Conservation (phyloP, 1,284 basidiomycete species). For the Marasmius oreades region DNA sequence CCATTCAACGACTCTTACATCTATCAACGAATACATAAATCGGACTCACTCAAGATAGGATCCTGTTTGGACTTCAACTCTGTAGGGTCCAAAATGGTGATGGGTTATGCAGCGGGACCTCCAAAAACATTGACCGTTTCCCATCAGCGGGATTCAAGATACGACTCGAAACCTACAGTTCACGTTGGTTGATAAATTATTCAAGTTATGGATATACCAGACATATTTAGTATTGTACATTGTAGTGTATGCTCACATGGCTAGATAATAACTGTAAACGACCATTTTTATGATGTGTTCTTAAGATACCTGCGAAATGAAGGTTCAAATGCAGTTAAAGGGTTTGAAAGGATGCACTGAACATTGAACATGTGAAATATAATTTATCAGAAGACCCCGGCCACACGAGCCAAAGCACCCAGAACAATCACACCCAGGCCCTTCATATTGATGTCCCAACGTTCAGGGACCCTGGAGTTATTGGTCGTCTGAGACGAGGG, state of each 20-base stretch:
- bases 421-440: background rate
- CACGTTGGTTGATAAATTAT: slow-evolving; percentile 6
- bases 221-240: background rate
- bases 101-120: slow-evolving; percentile 31
- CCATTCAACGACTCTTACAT: slow-evolving; percentile 45
- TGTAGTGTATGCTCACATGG: background rate
- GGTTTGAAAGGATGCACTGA: background rate
- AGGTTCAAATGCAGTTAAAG: background rate
- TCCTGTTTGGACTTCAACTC: slow-evolving; percentile 46
- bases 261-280: background rate
- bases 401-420: background rate
- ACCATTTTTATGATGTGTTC: background rate
- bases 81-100: slow-evolving; percentile 41
- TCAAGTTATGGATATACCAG: background rate
- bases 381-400: background rate
- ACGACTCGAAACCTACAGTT: slow-evolving; percentile 4
- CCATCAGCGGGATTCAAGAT: slow-evolving; percentile 5
- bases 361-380: background rate
- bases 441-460: background rate
- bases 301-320: background rate
- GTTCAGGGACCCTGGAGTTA: background rate
- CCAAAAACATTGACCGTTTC: slow-evolving; percentile 10
- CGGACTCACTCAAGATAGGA: slow-evolving; percentile 57
- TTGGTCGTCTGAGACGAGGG: background rate
- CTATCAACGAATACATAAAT: slow-evolving; percentile 60